phyloP scores from a whole-genome alignment of 805 yeast genomes.

The Metschnikowia lochheadii region DNA sequence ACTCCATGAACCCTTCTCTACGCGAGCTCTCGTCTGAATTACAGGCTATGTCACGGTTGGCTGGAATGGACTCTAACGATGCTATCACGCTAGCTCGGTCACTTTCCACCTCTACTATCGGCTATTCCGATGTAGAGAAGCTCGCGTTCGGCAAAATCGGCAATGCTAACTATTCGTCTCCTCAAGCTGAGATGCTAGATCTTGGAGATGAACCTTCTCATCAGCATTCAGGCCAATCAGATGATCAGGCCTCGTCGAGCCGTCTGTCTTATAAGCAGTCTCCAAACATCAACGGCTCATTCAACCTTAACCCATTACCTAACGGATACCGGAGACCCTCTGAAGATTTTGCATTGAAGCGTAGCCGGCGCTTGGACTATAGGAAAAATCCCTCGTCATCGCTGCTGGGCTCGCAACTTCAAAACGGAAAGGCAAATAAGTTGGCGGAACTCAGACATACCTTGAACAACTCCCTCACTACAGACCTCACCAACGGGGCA shows the following conservation, averaged over 20 bases:
- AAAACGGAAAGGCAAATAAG: slow-evolving; percentile 22
- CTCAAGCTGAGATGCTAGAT: slow-evolving; percentile 12
- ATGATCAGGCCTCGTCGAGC: not conserved
- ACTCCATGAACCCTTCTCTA: slow-evolving; percentile 51
- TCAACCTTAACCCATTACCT: not conserved
- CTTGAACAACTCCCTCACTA: not conserved
- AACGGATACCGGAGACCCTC: not conserved
- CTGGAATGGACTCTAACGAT: slow-evolving; percentile 74
- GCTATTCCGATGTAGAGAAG: slow-evolving; percentile 49
- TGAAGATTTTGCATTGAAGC: slow-evolving; percentile 28
- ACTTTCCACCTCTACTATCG: slow-evolving; percentile 64
- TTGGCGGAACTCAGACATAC: slow-evolving; percentile 24
- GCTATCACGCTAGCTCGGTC: slow-evolving; percentile 82
- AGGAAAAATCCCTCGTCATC: slow-evolving; percentile 23
- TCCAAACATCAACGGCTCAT: not conserved
- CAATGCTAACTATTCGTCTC: slow-evolving; percentile 15
- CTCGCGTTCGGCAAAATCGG: slow-evolving; percentile 35
- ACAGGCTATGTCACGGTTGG: slow-evolving; percentile 67
- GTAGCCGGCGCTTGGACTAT: slow-evolving; percentile 40
- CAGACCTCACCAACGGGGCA: not conserved
- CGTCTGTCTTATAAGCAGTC: not conserved
- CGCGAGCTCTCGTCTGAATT: slow-evolving; percentile 72
- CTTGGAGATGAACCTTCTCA: slow-evolving; percentile 16
- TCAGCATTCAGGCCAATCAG: not conserved
- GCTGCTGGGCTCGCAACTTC: slow-evolving; percentile 25